These are phyloP conservation scores for Penicillium glabrum DNA, from an alignment of 2,329 filamentous ascomycete genomes.

Conservation along the genomic window DNA sequence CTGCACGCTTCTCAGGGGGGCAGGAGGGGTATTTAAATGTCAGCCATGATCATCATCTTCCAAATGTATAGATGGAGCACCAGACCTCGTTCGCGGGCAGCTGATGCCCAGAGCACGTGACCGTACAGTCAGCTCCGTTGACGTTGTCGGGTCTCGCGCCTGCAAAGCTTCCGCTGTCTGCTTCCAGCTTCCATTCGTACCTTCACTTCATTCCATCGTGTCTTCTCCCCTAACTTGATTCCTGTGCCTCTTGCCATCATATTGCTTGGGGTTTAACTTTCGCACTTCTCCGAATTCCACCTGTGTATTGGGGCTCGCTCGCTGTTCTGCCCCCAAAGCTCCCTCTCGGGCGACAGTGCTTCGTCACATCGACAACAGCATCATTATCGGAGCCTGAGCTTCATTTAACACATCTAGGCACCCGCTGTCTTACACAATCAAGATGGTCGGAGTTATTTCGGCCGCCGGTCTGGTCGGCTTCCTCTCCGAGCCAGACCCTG, in stretches of 20 bases:
- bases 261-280: conserved; percentile 4
- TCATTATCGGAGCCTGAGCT: conserved; percentile 13
- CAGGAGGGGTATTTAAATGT: background rate
- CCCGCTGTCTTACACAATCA: conserved; percentile 25
- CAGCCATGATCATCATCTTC: background rate
- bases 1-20: background rate
- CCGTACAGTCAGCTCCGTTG: conserved; percentile 26
- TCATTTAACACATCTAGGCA: conserved; percentile 8
- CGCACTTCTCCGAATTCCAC: background rate
- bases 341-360: conserved; percentile 32
- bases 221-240: conserved; percentile 16
- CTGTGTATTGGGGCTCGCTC: conserved; percentile 19
- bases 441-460: conserved; percentile 90
- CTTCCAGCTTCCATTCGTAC: conserved; percentile 25
- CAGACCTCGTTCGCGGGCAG: conserved; percentile 1
- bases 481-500: conserved; percentile 88
- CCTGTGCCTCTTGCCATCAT: conserved; percentile 6
- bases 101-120: conserved; percentile 19
- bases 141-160: conserved; percentile 26
- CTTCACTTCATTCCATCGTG: conserved; percentile 21
- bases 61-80: background rate
- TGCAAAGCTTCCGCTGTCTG: conserved; percentile 26
- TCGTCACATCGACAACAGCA: conserved; percentile 30
- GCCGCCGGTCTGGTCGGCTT: conserved; percentile 94
- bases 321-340: conserved; percentile 24